Percentiles rank a stretch among this genome's conserved stretches.
These are phyloP conservation scores for Atkinsonella texensis DNA, from an alignment of 2,329 filamentous ascomycete genomes.

Conservation along the genomic window DNA sequence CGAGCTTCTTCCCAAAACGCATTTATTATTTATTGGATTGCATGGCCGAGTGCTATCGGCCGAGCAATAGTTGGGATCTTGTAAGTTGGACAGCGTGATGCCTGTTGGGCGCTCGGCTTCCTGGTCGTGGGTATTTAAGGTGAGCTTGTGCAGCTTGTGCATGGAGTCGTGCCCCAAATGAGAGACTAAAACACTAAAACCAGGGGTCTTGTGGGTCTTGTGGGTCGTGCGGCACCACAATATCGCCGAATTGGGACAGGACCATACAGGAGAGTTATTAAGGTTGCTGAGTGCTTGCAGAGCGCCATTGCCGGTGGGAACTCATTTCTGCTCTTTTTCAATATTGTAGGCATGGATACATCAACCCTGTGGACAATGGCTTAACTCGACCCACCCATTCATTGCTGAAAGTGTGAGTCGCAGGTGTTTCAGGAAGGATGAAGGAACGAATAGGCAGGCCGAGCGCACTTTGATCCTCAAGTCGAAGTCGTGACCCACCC, in stretches of 20 bases:
- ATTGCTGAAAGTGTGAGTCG: background rate
- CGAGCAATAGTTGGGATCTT: background rate
- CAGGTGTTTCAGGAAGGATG: background rate
- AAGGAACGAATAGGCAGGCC: background rate
- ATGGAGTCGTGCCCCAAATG: background rate
- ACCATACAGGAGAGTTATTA: too few relatives aligned
- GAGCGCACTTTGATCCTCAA: background rate
- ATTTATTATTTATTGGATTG: background rate
- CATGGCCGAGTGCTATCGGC: background rate
- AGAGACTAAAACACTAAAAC: background rate
- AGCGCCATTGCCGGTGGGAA: background rate
- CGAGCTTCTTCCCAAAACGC: background rate
- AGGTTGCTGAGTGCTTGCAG: background rate
- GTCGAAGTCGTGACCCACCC: background rate
- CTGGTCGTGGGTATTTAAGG: background rate
- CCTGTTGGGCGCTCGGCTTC: background rate
- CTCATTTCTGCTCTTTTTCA: background rate
- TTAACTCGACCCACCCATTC: background rate
- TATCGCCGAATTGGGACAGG: too few relatives aligned
- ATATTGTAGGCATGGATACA: background rate
- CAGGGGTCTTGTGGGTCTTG: background rate
- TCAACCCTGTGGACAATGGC: background rate
- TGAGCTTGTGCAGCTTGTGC: background rate
- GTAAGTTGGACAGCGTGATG: background rate
- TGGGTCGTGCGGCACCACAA: background rate